These are phyloP conservation scores for Arthrobotrys pseudoclavata DNA, from an alignment of 2,329 filamentous ascomycete genomes.

Conservation along the genomic window DNA sequence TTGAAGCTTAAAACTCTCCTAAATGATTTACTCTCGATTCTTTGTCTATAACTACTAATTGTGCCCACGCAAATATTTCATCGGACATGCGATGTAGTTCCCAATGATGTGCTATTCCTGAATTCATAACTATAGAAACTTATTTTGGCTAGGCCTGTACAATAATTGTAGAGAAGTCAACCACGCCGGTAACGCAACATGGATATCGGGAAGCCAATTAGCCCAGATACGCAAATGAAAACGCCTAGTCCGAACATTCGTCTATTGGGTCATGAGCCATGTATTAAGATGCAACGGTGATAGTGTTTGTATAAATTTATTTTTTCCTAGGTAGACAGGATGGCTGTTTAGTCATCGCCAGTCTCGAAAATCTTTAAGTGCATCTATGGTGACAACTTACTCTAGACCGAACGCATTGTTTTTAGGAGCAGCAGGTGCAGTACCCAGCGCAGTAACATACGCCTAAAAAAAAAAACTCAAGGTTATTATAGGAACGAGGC, in stretches of 20 bases:
- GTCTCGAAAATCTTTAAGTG: neutral
- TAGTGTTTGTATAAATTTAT: neutral
- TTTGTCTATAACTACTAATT: slow-evolving; percentile 11
- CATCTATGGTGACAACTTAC: neutral
- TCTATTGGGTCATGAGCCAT: neutral
- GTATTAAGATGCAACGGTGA: neutral
- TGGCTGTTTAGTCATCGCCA: neutral
- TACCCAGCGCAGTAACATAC: slow-evolving; percentile 79
- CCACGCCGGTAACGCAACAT: neutral
- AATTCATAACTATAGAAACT: neutral
- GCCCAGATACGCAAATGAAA: slow-evolving; percentile 3
- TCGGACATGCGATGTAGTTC: neutral
- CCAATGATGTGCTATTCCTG: neutral
- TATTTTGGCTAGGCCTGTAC: too few relatives aligned
- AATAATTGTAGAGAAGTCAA: neutral
- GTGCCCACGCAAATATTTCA: neutral
- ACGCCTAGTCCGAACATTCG: slow-evolving; percentile 11
- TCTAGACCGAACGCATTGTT: slow-evolving; percentile 71
- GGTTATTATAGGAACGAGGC: neutral
- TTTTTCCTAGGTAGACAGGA: neutral
- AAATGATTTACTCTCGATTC: slow-evolving; percentile 24
- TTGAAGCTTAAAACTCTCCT: slow-evolving; percentile 4
- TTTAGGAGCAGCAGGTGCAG: slow-evolving; percentile 70
- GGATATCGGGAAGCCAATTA: slow-evolving; percentile 9
- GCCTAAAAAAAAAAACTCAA: slow-evolving; percentile 68